A percentile compares a stretch with the other conserved stretches of the same genome.
Evolutionary conservation across 768 basidiomycete species (phyloP).

Genomic region (Russula lepida): DNA sequence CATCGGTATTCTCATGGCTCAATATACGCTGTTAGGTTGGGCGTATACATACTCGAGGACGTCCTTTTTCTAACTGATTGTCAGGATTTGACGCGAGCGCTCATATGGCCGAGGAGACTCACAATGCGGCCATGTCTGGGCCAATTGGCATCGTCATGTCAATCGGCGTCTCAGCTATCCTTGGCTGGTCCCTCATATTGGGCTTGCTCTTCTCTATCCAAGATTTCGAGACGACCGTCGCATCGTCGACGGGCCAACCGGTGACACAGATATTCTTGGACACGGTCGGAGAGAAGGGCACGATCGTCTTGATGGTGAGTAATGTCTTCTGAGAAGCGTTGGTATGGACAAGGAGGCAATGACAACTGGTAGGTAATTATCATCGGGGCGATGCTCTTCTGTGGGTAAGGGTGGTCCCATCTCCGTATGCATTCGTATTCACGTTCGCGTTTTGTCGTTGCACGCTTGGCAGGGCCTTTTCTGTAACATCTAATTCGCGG

Average conservation of each 20-base stretch:
- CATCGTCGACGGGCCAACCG: conserved; percentile 52
- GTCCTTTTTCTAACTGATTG: neutral
- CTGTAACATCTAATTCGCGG: conserved; percentile 66
- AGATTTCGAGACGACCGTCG: conserved; percentile 48
- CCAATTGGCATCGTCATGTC: conserved; percentile 61
- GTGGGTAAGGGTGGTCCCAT: conserved; percentile 37
- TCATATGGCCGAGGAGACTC: conserved; percentile 76
- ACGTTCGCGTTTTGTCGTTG: neutral
- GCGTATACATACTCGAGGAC: neutral
- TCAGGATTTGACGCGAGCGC: conserved; percentile 68
- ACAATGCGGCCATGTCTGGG: conserved; percentile 50
- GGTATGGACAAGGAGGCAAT: no score
- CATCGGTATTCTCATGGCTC: conserved; percentile 66
- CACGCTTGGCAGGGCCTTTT: conserved; percentile 47
- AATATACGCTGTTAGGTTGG: conserved; percentile 66
- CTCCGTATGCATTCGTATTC: neutral
- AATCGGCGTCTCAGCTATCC: conserved; percentile 60
- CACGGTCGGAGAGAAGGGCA: conserved; percentile 64
- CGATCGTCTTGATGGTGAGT: conserved; percentile 62
- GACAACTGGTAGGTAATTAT: conserved; percentile 41
- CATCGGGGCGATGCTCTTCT: conserved; percentile 68
- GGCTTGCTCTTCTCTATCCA: conserved; percentile 73
- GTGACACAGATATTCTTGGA: conserved; percentile 76
- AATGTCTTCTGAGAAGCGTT: neutral
- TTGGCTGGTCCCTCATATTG: conserved; percentile 70